Base-by-base conservation (phyloP, 306 rosid genomes). In the Gleditsia sinensis region DNA sequence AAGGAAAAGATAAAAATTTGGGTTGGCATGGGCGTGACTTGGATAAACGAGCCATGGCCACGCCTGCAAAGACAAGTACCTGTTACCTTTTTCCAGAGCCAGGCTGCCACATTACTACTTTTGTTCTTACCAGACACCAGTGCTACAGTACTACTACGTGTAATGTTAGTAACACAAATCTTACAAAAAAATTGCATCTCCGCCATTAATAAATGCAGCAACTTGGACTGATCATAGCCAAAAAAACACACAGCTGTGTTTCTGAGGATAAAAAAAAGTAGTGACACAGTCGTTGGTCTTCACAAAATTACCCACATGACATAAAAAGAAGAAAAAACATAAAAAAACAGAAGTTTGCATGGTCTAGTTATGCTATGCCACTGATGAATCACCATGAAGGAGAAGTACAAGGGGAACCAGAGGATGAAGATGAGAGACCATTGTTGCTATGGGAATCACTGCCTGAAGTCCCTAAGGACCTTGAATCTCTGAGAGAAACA, bases 341-440 rank as follows among this genome's bases (percentile, higher is more conserved):
- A 45, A 5, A 59, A 66, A 69, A 63, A 14, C 34, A 21, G 46
- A 21, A 12, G 39, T 45, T 36, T 61, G 49, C 14, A 43, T 33
- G 2, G 27, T 73, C 49, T 59, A 71, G 23, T 69, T 37, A 14
- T 6, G 69, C 53, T 69, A 57, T 34, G 9, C n/a, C n/a, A n/a
- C n/a, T n/a, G 68, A 66, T 30, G 60, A 57, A 75, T 88, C 85
- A 90, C 96, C 98, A 92, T 59, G 95, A 90, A 77, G 92, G 98
- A 72, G 96, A 92, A 57, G 96, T 87, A 39, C 83, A 78, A 11
- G 93, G 95, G 62, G 98, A 80, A n/a, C 80, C 89, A 0, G 94
- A 90, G 32, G 91, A 90, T 14, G 96, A 85, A 1, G 94, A 87
- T 43, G 91, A 87, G 46, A 37, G 65, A 4, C 84, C 92, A 75